phyloP scores from a whole-genome alignment of 2,329 filamentous ascomycete genomes.

The Pseudogymnoascus sp. region DNA sequence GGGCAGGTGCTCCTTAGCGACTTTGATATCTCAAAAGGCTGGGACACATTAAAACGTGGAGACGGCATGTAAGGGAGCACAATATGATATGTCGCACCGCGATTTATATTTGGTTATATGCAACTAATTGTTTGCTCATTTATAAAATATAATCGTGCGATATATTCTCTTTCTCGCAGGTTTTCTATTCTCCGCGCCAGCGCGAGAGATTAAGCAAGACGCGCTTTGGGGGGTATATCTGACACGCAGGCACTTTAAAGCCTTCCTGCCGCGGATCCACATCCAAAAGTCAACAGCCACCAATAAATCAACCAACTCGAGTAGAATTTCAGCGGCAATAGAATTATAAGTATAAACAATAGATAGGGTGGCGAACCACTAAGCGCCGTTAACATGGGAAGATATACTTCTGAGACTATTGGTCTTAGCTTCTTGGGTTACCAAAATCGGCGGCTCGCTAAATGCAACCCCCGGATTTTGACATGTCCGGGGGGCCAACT shows the following conservation, averaged over 20 bases:
- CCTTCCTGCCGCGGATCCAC: neutral
- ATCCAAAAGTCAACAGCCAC: neutral
- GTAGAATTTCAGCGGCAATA: neutral
- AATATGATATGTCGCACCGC: neutral
- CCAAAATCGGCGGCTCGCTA: constrained; percentile 1
- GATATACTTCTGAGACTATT: neutral
- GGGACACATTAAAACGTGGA: constrained; percentile 2
- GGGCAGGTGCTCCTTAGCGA: constrained; percentile 5
- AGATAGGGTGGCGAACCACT: neutral
- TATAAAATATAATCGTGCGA: neutral
- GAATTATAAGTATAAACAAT: neutral
- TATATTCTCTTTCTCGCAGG: neutral
- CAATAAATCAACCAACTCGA: neutral
- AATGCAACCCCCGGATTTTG: constrained; percentile 1
- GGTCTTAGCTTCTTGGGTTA: neutral
- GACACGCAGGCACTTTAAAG: neutral
- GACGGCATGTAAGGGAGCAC: neutral
- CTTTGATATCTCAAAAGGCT: constrained; percentile 3
- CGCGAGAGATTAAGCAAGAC: neutral
- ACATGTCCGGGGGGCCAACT: neutral
- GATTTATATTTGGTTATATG: neutral
- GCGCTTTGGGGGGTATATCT: neutral
- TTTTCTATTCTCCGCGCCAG: neutral
- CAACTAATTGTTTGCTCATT: neutral
- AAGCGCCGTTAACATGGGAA: neutral